A percentile compares a stretch with the other conserved stretches of the same genome.
These are phyloP conservation scores for Rhynchospora tenuis DNA, from an alignment of 176 grass and related monocot species.

Conservation along the genomic window DNA sequence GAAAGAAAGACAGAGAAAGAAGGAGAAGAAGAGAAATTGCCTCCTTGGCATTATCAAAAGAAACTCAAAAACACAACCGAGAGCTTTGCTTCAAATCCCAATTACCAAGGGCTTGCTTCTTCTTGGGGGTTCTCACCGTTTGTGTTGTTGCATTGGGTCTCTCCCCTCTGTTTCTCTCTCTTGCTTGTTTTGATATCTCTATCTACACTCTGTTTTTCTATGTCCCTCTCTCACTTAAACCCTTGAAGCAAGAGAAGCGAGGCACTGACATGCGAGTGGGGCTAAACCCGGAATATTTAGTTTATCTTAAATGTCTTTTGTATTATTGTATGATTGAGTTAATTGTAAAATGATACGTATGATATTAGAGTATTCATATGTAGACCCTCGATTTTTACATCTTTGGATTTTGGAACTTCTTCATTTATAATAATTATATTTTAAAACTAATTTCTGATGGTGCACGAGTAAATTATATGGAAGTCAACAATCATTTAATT, in stretches of 20 bases:
- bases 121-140: conserved; percentile 50
- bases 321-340: conserved; percentile 9
- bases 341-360: neutral
- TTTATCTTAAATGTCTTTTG: conserved; percentile 2
- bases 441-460: neutral
- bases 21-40: conserved; percentile 22
- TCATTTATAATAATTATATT: neutral
- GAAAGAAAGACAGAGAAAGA: conserved; percentile 24
- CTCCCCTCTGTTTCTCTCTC: conserved; percentile 12
- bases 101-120: conserved; percentile 31
- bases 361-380: neutral
- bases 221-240: neutral
- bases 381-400: neutral
- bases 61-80: conserved; percentile 40
- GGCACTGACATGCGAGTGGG: conserved; percentile 29
- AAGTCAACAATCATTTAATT: neutral
- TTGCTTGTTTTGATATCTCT: neutral
- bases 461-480: neutral
- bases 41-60: conserved; percentile 54
- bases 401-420: neutral
- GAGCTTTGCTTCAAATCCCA: conserved; percentile 53
- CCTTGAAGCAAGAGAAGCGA: conserved; percentile 35
- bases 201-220: neutral
- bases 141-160: conserved; percentile 47
- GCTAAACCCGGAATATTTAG: conserved; percentile 1